Percentiles rank a stretch among this genome's conserved stretches.
phyloP scores from a whole-genome alignment of 139 green algal species.

The Limnomonas spitsbergensis region DNA sequence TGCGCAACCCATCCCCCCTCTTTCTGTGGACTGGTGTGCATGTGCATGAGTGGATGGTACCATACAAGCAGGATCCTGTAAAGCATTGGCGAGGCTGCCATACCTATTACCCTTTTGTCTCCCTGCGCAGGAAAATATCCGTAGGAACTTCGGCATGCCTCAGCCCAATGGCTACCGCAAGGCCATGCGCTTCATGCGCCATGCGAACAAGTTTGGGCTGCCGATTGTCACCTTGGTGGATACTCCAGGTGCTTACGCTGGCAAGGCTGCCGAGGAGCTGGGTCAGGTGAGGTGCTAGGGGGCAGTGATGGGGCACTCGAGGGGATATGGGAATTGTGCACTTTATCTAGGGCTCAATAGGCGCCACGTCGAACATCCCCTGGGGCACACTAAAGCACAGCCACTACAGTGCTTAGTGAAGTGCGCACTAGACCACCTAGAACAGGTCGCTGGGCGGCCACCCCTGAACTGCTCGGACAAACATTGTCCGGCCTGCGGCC shows the following conservation, averaged over 20 bases:
- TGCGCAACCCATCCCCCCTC: conserved; percentile 19
- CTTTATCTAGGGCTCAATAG: no score
- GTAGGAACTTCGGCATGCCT: conserved; percentile 94
- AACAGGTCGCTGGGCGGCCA: no score
- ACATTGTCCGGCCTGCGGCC: no score
- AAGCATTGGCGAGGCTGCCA: conserved; percentile 5
- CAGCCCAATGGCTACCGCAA: conserved; percentile 95
- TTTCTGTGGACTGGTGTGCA: conserved; percentile 7
- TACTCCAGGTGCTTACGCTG: conserved; percentile 92
- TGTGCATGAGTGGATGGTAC: not conserved
- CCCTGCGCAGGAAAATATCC: conserved; percentile 82
- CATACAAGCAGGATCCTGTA: not conserved
- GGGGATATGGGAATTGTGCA: no score
- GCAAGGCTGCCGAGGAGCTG: conserved; percentile 87
- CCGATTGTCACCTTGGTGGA: conserved; percentile 97
- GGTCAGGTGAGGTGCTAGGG: conserved; percentile 83
- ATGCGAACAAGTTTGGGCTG: conserved; percentile 93
- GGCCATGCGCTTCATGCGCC: conserved; percentile 94
- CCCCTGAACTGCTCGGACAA: no score
- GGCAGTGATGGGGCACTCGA: no score
- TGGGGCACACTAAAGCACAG: no score
- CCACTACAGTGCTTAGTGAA: no score
- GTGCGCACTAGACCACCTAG: no score
- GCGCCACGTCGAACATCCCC: no score
- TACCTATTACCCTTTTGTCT: no score